Percentiles rank a stretch among this genome's conserved stretches.
phyloP scores from a whole-genome alignment of 1,284 basidiomycete genomes.

The Naganishia albida region DNA sequence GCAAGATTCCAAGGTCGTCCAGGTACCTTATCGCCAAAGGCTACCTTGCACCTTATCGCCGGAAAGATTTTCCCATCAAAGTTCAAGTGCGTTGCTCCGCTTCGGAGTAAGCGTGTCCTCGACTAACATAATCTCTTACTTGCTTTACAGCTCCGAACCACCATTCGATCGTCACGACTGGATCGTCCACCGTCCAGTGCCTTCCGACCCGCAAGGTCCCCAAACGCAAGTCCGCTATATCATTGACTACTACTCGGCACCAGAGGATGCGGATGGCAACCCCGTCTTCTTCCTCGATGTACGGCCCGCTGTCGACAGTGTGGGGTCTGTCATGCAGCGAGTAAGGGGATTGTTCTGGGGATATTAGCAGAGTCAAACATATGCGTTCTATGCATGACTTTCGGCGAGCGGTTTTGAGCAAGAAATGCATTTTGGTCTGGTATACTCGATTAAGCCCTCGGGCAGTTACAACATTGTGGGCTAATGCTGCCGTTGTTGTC shows the following conservation, averaged over 20 bases:
- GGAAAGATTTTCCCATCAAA: conserved; percentile 82
- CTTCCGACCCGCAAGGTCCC: conserved; percentile 43
- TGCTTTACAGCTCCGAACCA: conserved; percentile 67
- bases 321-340: conserved; percentile 52
- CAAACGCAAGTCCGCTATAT: conserved; percentile 72
- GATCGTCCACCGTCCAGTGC: conserved; percentile 74
- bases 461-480: conserved; percentile 1
- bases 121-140: neutral
- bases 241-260: conserved; percentile 93
- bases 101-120: neutral
- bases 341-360: conserved; percentile 26
- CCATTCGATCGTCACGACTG: conserved; percentile 99
- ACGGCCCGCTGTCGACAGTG: conserved; percentile 79
- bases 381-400: no score
- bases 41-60: conserved; percentile 77
- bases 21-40: conserved; percentile 77
- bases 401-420: no score
- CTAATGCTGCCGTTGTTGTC: conserved; percentile 13
- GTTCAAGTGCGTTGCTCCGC: conserved; percentile 69
- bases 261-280: conserved; percentile 77
- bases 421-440: neutral
- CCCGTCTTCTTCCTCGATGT: conserved; percentile 92
- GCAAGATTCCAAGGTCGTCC: conserved; percentile 87
- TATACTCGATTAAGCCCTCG: conserved; percentile 6
- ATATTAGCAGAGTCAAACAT: neutral